Percentiles rank a stretch among this genome's conserved stretches.
phyloP scores from a whole-genome alignment of 208 protist species.

The Crithidia brevicula region DNA sequence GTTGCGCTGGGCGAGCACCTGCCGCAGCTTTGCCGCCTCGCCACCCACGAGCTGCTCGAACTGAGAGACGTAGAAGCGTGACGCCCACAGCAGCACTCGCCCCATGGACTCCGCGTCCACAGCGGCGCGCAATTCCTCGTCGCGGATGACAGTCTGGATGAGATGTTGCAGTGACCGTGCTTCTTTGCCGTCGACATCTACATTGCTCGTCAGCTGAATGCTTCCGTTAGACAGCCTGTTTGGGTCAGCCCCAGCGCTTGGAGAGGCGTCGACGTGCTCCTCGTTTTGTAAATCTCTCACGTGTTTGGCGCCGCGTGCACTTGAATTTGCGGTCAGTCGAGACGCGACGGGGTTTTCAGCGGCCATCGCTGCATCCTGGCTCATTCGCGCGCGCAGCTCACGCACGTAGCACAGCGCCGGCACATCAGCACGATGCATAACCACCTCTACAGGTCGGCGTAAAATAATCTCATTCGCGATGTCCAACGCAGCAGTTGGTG shows the following conservation, averaged over 20 bases:
- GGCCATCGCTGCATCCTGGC: not conserved
- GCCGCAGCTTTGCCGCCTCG: constrained; percentile 46
- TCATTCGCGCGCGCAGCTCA: constrained; percentile 55
- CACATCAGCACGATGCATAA: constrained; percentile 48
- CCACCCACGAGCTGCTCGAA: constrained; percentile 37
- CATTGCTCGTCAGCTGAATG: too few species aligned
- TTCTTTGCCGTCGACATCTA: too few species aligned
- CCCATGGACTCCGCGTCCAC: constrained; percentile 37
- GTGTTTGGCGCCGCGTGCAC: too few species aligned
- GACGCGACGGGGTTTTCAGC: not conserved
- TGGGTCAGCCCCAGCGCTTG: too few species aligned
- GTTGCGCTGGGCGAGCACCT: constrained; percentile 47
- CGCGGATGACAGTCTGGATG: constrained; percentile 45
- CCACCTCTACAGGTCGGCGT: constrained; percentile 42
- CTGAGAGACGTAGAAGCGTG: constrained; percentile 34
- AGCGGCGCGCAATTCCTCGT: constrained; percentile 34
- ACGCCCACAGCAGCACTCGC: constrained; percentile 55
- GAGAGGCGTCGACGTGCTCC: too few species aligned
- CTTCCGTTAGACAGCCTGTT: too few species aligned
- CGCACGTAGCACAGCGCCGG: constrained; percentile 66
- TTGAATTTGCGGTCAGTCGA: too few species aligned
- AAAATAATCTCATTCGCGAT: constrained; percentile 28
- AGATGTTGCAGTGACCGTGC: constrained; percentile 12
- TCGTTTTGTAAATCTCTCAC: too few species aligned
- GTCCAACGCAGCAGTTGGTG: constrained; percentile 3